These are phyloP conservation scores for Nicotiana rustica DNA, from an alignment of 305 asterid species.

Conservation along the genomic window DNA sequence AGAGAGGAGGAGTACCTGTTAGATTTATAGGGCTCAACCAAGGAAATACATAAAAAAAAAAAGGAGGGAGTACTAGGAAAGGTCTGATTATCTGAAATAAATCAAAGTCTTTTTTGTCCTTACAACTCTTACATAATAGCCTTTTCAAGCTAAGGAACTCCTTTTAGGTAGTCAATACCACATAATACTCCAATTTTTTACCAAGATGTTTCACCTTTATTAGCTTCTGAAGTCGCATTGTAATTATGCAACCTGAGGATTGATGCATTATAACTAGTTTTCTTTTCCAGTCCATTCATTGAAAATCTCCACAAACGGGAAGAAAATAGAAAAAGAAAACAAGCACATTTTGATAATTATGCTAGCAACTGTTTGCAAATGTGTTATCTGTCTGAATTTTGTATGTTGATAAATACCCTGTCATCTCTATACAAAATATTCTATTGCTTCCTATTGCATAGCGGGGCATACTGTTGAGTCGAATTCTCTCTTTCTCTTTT, in stretches of 20 bases:
- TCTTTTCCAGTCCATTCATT: not conserved
- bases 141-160: not conserved
- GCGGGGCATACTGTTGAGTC: not conserved
- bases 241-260: not conserved
- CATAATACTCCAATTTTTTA: not conserved
- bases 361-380: not conserved
- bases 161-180: not conserved
- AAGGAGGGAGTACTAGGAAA: not conserved
- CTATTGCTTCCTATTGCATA: not conserved
- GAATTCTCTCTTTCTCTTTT: not conserved
- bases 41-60: conserved; percentile 7
- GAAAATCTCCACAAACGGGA: not conserved
- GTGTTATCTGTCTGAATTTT: not conserved
- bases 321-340: not conserved
- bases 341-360: not conserved
- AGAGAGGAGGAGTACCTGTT: not conserved
- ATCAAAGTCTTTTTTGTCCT: not conserved
- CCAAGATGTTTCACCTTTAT: not conserved
- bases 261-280: not conserved
- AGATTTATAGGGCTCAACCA: not conserved
- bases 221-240: not conserved
- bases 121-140: not conserved
- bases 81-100: conserved; percentile 12
- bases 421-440: not conserved
- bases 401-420: not conserved